phyloP scores from a whole-genome alignment of 345 rosid genomes.

The Atalantia buxifolia region DNA sequence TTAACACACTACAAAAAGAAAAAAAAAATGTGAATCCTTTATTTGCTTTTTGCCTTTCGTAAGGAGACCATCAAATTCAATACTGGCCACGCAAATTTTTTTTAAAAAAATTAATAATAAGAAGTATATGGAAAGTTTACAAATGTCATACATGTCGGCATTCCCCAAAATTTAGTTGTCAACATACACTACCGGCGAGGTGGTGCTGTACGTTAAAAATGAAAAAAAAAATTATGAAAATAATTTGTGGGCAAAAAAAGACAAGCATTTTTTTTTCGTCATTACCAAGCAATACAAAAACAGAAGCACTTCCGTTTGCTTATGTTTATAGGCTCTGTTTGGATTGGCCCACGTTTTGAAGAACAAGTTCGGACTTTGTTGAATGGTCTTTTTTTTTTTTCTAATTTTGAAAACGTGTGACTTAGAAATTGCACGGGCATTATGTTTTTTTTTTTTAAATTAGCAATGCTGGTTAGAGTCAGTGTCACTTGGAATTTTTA shows the following conservation, averaged over 20 bases:
- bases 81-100: neutral
- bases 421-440: no score
- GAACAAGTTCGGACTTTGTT: rapidly evolving
- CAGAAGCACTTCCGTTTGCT: neutral
- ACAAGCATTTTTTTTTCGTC: no score
- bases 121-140: neutral
- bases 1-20: neutral
- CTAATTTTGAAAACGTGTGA: no score
- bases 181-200: no score
- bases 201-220: no score
- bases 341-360: no score
- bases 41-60: neutral
- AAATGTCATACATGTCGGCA: neutral
- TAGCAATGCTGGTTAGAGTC: no score
- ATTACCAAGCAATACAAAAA: neutral
- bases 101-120: neutral
- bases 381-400: no score
- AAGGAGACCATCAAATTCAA: neutral
- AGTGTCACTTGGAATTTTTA: no score
- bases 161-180: neutral
- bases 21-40: neutral
- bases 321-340: neutral
- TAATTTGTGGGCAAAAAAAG: neutral
- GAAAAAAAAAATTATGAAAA: neutral
- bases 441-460: no score